These are phyloP conservation scores for Phytophthora idaei DNA, from an alignment of 352 stramenopile genomes.

Conservation along the genomic window DNA sequence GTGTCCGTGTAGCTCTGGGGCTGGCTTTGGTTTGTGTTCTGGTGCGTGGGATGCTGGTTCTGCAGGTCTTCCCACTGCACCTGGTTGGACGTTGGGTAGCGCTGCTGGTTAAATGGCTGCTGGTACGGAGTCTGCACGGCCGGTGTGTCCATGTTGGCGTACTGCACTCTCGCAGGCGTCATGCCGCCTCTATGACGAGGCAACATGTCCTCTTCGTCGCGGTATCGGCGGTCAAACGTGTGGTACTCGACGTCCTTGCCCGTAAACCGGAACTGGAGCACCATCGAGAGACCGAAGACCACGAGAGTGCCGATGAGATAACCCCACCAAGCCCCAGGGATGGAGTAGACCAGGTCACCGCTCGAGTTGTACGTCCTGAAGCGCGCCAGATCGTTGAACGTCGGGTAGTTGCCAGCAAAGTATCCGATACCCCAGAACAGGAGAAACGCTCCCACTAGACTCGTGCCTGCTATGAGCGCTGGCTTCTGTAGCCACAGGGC, in stretches of 20 bases:
- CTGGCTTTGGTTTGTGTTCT: conserved; percentile 2
- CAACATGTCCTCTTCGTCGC: conserved; percentile 18
- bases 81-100: conserved; percentile 34
- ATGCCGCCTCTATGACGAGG: conserved; percentile 16
- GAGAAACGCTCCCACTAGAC: conserved; percentile 49
- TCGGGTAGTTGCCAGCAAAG: conserved; percentile 67
- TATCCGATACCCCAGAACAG: conserved; percentile 66
- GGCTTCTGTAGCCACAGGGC: conserved; percentile 67
- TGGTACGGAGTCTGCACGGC: conserved; percentile 17
- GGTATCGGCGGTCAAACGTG: conserved; percentile 22
- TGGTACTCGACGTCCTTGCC: conserved; percentile 47
- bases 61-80: conserved; percentile 34
- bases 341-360: conserved; percentile 40
- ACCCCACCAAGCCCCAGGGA: conserved; percentile 63
- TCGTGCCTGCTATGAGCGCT: conserved; percentile 51
- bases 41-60: conserved; percentile 9
- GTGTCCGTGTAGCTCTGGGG: conserved; percentile 25
- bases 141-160: conserved; percentile 26
- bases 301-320: conserved; percentile 65
- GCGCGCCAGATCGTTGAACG: conserved; percentile 48
- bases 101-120: conserved; percentile 25
- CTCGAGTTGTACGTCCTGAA: conserved; percentile 40
- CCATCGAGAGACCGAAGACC: conserved; percentile 48
- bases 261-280: conserved; percentile 57
- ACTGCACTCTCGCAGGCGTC: conserved; percentile 29